Evolutionary conservation across 2,329 filamentous ascomycete genomes (phyloP).

Genomic region (Colletotrichum sp.): DNA sequence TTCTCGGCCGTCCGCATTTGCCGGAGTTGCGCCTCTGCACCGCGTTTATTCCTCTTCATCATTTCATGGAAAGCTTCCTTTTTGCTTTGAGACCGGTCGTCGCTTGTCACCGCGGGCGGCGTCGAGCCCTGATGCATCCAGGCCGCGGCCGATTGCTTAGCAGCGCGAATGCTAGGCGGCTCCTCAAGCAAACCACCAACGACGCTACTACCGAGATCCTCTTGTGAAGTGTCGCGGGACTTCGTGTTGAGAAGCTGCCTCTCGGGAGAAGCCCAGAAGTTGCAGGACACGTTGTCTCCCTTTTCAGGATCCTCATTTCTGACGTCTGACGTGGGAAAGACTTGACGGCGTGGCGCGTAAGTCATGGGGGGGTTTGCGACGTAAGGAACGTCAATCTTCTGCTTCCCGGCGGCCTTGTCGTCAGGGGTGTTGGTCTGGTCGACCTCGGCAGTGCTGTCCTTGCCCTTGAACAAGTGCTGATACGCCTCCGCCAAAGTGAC

Average conservation of each 20-base stretch:
- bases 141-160: neutral
- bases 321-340: neutral
- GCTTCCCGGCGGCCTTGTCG: neutral
- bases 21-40: neutral
- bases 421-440: neutral
- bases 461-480: neutral
- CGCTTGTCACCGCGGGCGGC: neutral
- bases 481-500: neutral
- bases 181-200: too few species aligned
- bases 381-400: neutral
- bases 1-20: rapidly evolving
- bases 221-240: neutral
- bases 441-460: neutral
- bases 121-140: neutral
- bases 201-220: too few species aligned
- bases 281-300: neutral
- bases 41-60: neutral
- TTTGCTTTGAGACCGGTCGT: neutral
- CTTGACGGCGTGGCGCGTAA: neutral
- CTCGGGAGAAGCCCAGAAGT: neutral
- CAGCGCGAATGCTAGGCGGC: neutral
- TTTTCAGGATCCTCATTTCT: neutral
- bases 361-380: neutral
- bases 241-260: neutral
- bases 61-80: neutral